Base-by-base conservation (phyloP, 768 basidiomycete genomes). In the Tulasnella calospora region DNA sequence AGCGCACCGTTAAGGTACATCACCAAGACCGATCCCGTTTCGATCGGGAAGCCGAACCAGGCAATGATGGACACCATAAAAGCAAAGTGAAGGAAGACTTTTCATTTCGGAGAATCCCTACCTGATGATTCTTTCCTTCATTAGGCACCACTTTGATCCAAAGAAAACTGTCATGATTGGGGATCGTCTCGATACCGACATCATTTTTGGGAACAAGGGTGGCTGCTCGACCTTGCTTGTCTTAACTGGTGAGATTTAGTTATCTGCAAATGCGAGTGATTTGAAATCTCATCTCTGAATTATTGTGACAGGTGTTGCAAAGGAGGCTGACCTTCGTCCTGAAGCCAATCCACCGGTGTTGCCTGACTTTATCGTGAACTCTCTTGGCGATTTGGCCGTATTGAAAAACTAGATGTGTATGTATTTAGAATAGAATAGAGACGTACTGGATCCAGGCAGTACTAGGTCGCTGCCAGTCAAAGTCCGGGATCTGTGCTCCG, bases 31-130 rank as follows among this genome's bases (percentile, higher is more conserved):
- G 88, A 90, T 79, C 95, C 96, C 1, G 84, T 93, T 23, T 89
- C 90, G 76, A 92, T 96, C 79, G 97, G 96, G 21, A 99, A 98
- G 85, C 96, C 95, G n/a, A 89, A 92, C 79, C 89, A 86, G 80
- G 91, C 91, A 55, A 98, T 98, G 96, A 86, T 98, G 80, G 95
- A 98, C 83, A 94, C 93, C 83, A 96, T 99, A 84, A 90, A 91
- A 79, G 89, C 92, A 41, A 91, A 90, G 92, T 92, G 80, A 79
- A 27, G 40, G 10, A 19, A 21, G 35, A 46, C 51, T 61, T 70
- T 35, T 69, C 17, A 23, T 6, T 13, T 7, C 10, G 3, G 38
- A 46, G 38, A 19, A 0, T n/a, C 9, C 46, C 33, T 61, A 23
- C 3, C 51, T 33, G 35, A 15, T 30, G n/a, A 51, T 57, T 19